Conservation (phyloP, 495 filamentous ascomycete species). For the Tetracladium setigerum region DNA sequence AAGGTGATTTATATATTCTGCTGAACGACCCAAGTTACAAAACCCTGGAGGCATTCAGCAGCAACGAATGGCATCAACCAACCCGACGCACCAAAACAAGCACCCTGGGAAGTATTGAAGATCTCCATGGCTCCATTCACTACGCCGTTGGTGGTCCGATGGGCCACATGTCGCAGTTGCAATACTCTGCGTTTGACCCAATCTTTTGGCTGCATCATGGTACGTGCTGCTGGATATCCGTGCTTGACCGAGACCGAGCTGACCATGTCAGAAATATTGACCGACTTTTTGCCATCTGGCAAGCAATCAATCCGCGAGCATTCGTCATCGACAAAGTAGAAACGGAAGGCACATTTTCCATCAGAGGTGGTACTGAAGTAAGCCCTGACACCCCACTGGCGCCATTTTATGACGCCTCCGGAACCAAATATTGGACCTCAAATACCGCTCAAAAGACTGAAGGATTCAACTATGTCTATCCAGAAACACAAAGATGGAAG, state of each 20-base stretch:
- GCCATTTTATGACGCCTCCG: constrained; percentile 32
- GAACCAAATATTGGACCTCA: constrained; percentile 32
- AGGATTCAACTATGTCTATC: constrained; percentile 55
- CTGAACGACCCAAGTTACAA: constrained; percentile 43
- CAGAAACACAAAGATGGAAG: constrained; percentile 35
- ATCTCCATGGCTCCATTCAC: constrained; percentile 60
- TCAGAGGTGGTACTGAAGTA: constrained; percentile 31
- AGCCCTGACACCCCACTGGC: constrained; percentile 33
- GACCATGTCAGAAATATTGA: constrained; percentile 46
- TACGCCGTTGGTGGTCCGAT: constrained; percentile 33
- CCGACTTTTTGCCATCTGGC: constrained; percentile 67
- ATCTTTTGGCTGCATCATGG: constrained; percentile 63
- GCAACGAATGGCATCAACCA: constrained; percentile 35
- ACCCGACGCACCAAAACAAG: constrained; percentile 23
- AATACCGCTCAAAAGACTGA: constrained; percentile 7
- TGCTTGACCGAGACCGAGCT: not conserved
- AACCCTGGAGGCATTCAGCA: constrained; percentile 52
- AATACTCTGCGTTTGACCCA: constrained; percentile 66
- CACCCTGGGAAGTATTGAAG: constrained; percentile 50
- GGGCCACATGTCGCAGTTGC: constrained; percentile 61
- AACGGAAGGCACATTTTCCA: constrained; percentile 44
- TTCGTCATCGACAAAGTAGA: constrained; percentile 43
- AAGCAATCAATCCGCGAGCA: constrained; percentile 52
- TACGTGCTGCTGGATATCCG: constrained; percentile 2
- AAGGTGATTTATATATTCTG: constrained; percentile 15